A percentile compares a stretch with the other conserved stretches of the same genome.
phyloP scores from a whole-genome alignment of 805 yeast species.

The Lipomyces sp. region DNA sequence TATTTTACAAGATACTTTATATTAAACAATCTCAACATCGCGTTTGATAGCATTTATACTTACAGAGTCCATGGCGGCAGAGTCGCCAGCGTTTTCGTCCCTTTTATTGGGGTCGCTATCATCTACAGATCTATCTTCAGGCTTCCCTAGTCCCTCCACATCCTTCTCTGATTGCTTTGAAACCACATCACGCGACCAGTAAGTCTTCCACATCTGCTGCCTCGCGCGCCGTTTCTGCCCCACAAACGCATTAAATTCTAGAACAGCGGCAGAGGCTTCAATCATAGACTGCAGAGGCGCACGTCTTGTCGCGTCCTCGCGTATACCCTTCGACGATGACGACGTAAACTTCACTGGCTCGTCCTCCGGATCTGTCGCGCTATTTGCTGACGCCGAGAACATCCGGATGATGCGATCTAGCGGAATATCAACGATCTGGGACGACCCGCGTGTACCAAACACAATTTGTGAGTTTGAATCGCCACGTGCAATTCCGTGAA shows the following conservation, averaged over 20 bases:
- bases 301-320: slow-evolving; percentile 21
- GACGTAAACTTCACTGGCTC: slow-evolving; percentile 29
- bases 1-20: not conserved
- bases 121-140: not conserved
- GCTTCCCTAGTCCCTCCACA: not conserved
- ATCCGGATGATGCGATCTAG: slow-evolving; percentile 18
- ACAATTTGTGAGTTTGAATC: slow-evolving; percentile 30
- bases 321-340: slow-evolving; percentile 24
- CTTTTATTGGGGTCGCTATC: not conserved
- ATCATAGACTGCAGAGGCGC: slow-evolving; percentile 26
- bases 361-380: slow-evolving; percentile 25
- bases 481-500: slow-evolving; percentile 10
- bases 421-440: slow-evolving; percentile 22
- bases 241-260: slow-evolving; percentile 42
- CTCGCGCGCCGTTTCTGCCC: slow-evolving; percentile 43
- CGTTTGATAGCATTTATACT: not conserved
- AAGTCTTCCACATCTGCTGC: slow-evolving; percentile 43
- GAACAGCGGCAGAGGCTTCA: slow-evolving; percentile 40
- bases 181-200: slow-evolving; percentile 41
- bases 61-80: not conserved
- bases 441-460: slow-evolving; percentile 27
- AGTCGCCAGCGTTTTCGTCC: not conserved
- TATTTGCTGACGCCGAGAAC: slow-evolving; percentile 22
- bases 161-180: not conserved
- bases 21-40: not conserved